Base-by-base conservation (phyloP, 768 basidiomycete species). In the Kwoniella bestiolae region DNA sequence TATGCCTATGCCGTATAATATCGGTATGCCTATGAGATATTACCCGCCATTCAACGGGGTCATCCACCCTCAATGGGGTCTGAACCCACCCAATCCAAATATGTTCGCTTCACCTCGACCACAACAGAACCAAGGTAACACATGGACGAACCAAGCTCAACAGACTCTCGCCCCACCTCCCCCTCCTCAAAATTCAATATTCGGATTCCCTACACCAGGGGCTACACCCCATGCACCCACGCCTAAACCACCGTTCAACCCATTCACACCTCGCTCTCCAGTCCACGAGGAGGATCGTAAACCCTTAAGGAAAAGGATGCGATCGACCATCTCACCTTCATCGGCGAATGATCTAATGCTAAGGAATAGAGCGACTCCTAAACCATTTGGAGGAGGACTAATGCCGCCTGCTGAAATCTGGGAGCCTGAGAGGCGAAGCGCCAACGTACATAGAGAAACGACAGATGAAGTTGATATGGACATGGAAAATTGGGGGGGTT, bases 181-280 rank as follows among this genome's bases (percentile, higher is more conserved):
- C 28, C 18, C n/a, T 31, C 7, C 35, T 35, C 53, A 34, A 56
- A 5, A 25, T 44, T 5, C 8, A 14, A 41, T 46, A 25, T 60
- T 49, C 28, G 16, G n/a, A 18, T 60, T 60, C 47, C 58, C 58
- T 34, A 60, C 58, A 21, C 58, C 58, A 18, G 58, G 58, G 2
- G 23, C 58, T 5, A 49, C 58, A 2, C 58, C 58, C 16, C 31
- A 47, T 9, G 46, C 47, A 18, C 46, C 46, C 16, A 34, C 31
- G 26, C 46, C 58, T 11, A 41, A 41, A 21, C 38, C 4, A 49
- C 31, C 31, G n/a, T 26, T 53, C 18, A 34, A 23, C 45, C 26
- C 25, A 57, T 47, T 28, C n/a, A 32, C 57, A 14, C 44, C 44
- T 21, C 28, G 32, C 26, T 49, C 28, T 0, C 38, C 57, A 23